Evolutionary conservation across 305 asterid species (phyloP), one percentile per base, ranked within the genome.

Genomic region (Fraxinus platypoda): DNA sequence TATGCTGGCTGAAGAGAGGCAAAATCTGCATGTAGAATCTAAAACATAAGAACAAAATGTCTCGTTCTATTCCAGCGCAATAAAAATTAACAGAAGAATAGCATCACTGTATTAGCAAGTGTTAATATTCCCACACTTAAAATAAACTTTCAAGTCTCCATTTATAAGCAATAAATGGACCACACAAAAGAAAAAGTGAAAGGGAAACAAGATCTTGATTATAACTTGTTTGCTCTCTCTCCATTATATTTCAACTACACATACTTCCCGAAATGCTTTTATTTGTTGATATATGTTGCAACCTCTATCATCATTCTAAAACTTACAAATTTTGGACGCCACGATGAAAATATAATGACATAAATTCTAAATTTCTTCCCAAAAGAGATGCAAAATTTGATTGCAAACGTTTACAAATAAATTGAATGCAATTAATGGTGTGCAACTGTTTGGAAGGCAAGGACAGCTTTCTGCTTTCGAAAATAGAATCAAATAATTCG

Each of bases 1-100:
- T 90, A 90, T 95, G 90, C 89, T 90, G 88, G 70, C 83, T 91
- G 89, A 88, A 97, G 81, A 95, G 92, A 72, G 99, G 99, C 81
- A 95, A 85, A 86, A 97, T 92, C 98, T 97, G 95, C 90, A 90
- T 19, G 52, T 86, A 52, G 59, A 31, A 81, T 74, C 86, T 30
- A 30, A 52, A 81, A 59, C 59, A 62, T 62, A 62, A 49, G 82
- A 76, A 78, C 28, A 82, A 23, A 62, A 76, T 78, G 38, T 68
- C 82, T 30, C 75, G 28, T 54, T 12, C 54, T 80, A 74, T 1
- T 72, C 80, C 59, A n/a, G 43, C 3, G 66, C n/a, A 33, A 68
- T 37, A 41, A 78, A 81, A 81, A n/a, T 31, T 11, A 35, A 31
- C 49, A 30, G 4, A 8, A 82, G 34, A 78, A 59, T n/a, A 68